A percentile compares a stretch with the other conserved stretches of the same genome.
phyloP scores from a whole-genome alignment of 2,329 filamentous ascomycete species.

The Ceratocystis eucalypticola region DNA sequence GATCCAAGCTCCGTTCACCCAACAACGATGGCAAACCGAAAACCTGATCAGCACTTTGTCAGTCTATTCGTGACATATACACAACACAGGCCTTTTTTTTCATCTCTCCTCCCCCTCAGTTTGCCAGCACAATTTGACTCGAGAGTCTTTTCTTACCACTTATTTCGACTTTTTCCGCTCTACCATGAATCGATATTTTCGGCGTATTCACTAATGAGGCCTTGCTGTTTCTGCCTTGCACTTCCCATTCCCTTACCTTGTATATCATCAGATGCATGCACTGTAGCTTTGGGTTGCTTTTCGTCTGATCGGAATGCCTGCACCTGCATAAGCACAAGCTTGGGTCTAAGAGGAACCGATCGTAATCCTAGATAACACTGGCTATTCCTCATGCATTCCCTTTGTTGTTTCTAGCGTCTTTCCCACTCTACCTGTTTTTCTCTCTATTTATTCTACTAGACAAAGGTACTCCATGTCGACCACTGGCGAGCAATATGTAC shows the following conservation, averaged over 20 bases:
- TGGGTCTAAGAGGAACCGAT: background rate
- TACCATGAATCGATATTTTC: background rate
- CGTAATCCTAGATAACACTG: background rate
- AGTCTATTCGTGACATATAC: too few relatives aligned
- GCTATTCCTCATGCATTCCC: background rate
- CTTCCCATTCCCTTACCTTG: background rate
- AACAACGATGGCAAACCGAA: background rate
- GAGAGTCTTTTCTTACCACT: background rate
- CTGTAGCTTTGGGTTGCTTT: background rate
- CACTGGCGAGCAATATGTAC: background rate
- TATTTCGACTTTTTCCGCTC: slow-evolving; percentile 1
- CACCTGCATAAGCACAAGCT: slow-evolving; percentile 4
- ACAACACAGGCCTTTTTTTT: background rate
- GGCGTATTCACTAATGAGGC: background rate
- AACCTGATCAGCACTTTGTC: background rate
- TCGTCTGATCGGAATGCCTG: slow-evolving; percentile 1
- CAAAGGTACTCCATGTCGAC: background rate
- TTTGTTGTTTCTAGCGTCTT: background rate
- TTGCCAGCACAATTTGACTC: too few relatives aligned
- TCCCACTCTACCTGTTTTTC: background rate
- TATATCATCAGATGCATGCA: background rate
- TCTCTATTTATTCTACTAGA: background rate
- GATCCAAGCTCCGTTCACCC: slow-evolving; percentile 8
- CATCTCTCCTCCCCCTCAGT: background rate
- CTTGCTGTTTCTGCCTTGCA: background rate